Percentiles rank a stretch among this genome's conserved stretches.
phyloP scores from a whole-genome alignment of 1,284 basidiomycete genomes.

The Rhizopogon parksii region DNA sequence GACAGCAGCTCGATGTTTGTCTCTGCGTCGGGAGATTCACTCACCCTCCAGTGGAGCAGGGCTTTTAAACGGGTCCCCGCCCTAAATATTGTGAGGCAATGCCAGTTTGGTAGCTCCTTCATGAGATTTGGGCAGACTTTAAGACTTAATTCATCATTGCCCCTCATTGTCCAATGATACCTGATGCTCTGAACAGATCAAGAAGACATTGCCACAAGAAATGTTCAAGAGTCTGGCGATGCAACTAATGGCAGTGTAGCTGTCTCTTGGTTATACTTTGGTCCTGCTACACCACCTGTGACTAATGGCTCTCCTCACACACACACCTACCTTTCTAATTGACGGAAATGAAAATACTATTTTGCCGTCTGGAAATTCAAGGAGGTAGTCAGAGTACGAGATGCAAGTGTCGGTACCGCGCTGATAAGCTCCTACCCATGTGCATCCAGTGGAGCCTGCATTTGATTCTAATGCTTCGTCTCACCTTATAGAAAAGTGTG shows the following conservation, averaged over 20 bases:
- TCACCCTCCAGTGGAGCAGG: neutral
- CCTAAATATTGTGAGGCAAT: neutral
- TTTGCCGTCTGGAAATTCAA: neutral
- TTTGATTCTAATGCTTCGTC: neutral
- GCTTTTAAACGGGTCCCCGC: neutral
- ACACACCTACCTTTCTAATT: neutral
- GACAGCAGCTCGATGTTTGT: neutral
- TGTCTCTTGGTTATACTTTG: neutral
- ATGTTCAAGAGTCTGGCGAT: neutral
- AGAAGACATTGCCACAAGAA: too few relatives aligned
- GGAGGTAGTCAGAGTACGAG: neutral
- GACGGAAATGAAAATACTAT: neutral
- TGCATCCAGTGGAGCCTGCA: neutral
- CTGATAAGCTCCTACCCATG: neutral
- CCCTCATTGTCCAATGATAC: neutral
- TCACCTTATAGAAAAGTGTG: neutral
- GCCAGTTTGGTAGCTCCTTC: neutral
- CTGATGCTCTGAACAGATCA: too few relatives aligned
- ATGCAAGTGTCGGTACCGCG: neutral
- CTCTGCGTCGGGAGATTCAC: neutral
- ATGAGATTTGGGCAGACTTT: neutral
- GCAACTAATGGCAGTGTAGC: neutral
- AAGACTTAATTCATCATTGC: neutral
- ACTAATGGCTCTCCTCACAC: neutral
- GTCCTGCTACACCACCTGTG: too few relatives aligned